Evolutionary conservation across 2,329 filamentous ascomycete genomes (phyloP).

Genomic region (Cladosporium sp.): DNA sequence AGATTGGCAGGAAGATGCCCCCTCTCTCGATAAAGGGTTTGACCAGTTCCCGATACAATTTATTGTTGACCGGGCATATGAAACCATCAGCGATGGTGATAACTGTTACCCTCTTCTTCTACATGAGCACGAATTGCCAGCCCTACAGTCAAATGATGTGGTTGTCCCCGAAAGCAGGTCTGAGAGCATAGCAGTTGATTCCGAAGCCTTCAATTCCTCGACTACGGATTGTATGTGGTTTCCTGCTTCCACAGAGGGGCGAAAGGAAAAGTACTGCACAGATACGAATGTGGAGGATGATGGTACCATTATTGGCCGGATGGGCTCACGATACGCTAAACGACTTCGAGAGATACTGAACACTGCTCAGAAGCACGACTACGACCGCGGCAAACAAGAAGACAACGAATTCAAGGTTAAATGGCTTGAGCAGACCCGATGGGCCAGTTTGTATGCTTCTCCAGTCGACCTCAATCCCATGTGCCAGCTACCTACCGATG

Average conservation of each 20-base stretch:
- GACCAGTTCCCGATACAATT: neutral
- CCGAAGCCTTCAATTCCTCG: neutral
- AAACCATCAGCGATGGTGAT: neutral
- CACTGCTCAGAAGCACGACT: neutral
- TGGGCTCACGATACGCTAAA: neutral
- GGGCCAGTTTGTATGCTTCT: neutral
- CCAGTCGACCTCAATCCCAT: neutral
- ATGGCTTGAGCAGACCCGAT: neutral
- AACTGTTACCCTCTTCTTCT: neutral
- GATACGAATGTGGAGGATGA: neutral
- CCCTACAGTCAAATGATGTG: neutral
- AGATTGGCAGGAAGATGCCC: too few relatives aligned
- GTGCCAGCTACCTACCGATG: neutral
- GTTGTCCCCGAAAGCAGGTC: neutral
- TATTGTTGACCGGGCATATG: neutral
- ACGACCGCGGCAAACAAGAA: neutral
- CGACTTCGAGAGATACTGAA: neutral
- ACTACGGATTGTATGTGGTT: neutral
- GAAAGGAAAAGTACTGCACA: neutral
- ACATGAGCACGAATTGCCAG: neutral
- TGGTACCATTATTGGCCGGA: neutral
- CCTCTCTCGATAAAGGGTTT: neutral
- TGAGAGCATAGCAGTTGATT: neutral
- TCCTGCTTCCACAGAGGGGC: neutral
- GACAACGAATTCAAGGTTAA: conserved; percentile 3